Base-by-base conservation (phyloP, 108 stramenopile species). In the Conticribra weissflogii region DNA sequence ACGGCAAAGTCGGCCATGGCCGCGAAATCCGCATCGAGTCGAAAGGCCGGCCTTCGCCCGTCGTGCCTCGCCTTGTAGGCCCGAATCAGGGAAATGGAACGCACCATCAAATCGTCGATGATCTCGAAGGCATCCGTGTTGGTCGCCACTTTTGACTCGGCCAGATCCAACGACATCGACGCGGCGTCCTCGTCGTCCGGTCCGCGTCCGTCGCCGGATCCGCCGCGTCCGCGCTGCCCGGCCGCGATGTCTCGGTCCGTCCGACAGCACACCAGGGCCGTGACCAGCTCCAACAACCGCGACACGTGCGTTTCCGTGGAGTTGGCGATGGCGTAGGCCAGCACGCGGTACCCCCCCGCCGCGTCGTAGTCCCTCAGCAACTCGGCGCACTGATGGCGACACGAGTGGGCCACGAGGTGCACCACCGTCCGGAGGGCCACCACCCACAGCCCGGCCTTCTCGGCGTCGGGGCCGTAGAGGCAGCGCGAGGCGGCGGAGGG, bases 291-390 rank as follows among this genome's bases (percentile, higher is more conserved):
- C 74, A 96, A 74, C 31, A 94, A 59, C 41, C 88, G 83, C 51
- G 90, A 81, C 18, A 88, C 86, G 60, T 93, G 91, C 56, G 49
- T 82, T 9, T 59, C 59, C 32, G 81, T 79, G 34, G 91, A 88
- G 59, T 89, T 57, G 19, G 78, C 59, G 21, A 97, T 89, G 36
- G 94, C 95, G 71, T 73, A 83, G 22, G 72, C 72, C 14, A 97
- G 72, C 0, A 95, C 90, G 34, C 89, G 91, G 59, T 93, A 88
- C 18, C 97, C 97, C 31, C 92, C 91, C 18, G 97, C 92, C 22
- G 86, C 66, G 53, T 93, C 89, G 61, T 94, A 96, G 72, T 97
- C 97, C 47, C 83, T 88, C 17, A 97, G 59, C 25, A 97, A 83
- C 54, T 91, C 93, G 15, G 81, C 56, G 68, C 88, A 85, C 34